Percentiles rank a stretch among this genome's conserved stretches.
These are phyloP conservation scores for Cryptococcus wingfieldii DNA, from an alignment of 1,284 basidiomycete genomes.

Conservation along the genomic window DNA sequence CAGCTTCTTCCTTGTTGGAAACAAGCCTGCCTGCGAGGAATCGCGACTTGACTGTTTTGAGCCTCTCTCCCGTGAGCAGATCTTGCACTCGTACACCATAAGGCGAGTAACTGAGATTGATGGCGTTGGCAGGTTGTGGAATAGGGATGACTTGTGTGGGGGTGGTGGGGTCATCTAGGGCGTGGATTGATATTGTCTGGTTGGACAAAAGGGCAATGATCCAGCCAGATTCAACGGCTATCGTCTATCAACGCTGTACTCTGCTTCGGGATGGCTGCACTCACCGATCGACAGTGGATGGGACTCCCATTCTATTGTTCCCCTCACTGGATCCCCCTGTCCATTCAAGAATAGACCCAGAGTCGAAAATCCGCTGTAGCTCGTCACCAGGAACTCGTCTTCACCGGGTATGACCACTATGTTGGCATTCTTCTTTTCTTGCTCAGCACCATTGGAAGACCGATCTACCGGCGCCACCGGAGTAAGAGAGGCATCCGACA, in stretches of 20 bases:
- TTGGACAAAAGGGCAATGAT: conserved; percentile 72
- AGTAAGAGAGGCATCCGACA: conserved; percentile 62
- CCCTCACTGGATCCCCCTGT: conserved; percentile 79
- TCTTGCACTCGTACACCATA: conserved; percentile 45
- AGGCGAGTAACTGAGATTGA: conserved; percentile 42
- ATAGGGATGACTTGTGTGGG: conserved; percentile 67
- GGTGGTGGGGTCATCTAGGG: conserved; percentile 62
- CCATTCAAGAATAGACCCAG: conserved; percentile 79
- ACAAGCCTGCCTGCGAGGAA: conserved; percentile 32
- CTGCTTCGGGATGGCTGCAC: conserved; percentile 26
- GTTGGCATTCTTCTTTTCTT: conserved; percentile 57
- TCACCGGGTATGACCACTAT: conserved; percentile 66
- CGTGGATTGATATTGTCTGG: conserved; percentile 74
- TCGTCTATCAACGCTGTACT: conserved; percentile 1
- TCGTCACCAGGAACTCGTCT: conserved; percentile 63
- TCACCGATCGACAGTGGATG: conserved; percentile 73
- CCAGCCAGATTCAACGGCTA: conserved; percentile 76
- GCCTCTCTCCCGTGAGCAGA: conserved; percentile 38
- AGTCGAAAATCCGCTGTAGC: conserved; percentile 61
- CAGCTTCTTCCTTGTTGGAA: neutral
- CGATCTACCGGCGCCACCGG: conserved; percentile 75
- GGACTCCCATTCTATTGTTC: conserved; percentile 75
- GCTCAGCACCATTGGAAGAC: conserved; percentile 47
- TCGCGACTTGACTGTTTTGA: conserved; percentile 25
- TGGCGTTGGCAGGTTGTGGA: conserved; percentile 45